Conservation (phyloP, 2,329 filamentous ascomycete genomes). For the Monascus ruber region DNA sequence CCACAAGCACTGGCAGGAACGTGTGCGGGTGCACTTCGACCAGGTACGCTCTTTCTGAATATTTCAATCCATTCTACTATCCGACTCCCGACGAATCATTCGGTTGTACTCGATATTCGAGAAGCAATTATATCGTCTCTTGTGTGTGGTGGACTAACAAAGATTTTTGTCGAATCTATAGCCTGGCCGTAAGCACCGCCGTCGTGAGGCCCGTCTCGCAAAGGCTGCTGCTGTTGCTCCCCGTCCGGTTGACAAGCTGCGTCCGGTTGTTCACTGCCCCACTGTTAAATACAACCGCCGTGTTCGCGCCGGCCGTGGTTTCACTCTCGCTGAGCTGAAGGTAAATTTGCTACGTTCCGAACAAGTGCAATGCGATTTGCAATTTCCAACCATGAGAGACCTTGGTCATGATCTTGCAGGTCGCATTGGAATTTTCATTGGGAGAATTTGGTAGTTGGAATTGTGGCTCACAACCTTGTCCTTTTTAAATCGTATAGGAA, state of each 20-base stretch:
- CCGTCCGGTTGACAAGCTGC: conserved; percentile 92
- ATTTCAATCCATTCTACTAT: neutral
- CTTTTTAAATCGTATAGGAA: conserved; percentile 46
- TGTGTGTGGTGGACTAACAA: conserved; percentile 16
- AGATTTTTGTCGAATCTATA: conserved; percentile 35
- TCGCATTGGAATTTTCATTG: neutral
- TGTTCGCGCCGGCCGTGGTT: conserved; percentile 90
- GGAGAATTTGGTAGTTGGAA: neutral
- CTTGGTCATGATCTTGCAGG: neutral
- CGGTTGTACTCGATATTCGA: neutral
- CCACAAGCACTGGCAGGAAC: conserved; percentile 99
- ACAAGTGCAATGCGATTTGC: conserved; percentile 6
- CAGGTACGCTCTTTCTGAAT: conserved; percentile 62
- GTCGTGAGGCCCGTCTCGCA: conserved; percentile 78
- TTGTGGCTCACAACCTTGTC: conserved; percentile 2
- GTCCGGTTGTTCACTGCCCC: conserved; percentile 94
- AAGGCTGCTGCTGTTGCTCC: conserved; percentile 95
- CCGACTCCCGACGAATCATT: neutral
- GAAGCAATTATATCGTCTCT: too few species aligned
- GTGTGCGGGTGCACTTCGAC: conserved; percentile 98
- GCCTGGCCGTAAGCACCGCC: conserved; percentile 92
- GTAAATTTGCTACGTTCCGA: conserved; percentile 40
- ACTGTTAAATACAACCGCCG: conserved; percentile 99
- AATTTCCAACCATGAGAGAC: neutral
- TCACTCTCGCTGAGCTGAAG: conserved; percentile 97